A percentile compares a stretch with the other conserved stretches of the same genome.
Conservation (phyloP, 441 rosid species). For the Bruguiera hainesii region DNA sequence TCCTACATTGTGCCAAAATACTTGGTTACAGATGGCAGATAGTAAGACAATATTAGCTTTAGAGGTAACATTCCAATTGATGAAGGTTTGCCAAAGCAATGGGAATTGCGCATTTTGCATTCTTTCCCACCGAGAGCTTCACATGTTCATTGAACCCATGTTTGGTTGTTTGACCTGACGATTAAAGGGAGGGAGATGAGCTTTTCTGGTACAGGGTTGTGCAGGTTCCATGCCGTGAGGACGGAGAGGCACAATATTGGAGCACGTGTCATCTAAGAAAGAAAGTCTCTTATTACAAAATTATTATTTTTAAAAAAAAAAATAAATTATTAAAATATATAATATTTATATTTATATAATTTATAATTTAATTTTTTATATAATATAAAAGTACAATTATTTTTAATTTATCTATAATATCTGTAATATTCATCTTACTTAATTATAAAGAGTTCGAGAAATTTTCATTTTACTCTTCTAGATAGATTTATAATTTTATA, state of each 20-base stretch:
- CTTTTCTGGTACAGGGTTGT: conserved; percentile 25
- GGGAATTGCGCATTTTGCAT: neutral
- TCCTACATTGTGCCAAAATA: neutral
- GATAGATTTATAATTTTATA: too few relatives aligned
- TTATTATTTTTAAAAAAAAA: too few relatives aligned
- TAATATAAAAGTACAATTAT: too few relatives aligned
- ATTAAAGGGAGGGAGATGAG: conserved; percentile 3
- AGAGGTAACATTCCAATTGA: conserved; percentile 1
- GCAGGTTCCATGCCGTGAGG: conserved; percentile 22
- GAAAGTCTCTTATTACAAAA: too few relatives aligned
- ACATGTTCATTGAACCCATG: conserved; percentile 34
- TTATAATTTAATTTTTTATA: too few relatives aligned
- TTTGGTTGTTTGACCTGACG: conserved; percentile 21
- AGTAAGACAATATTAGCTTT: neutral
- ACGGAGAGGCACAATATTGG: conserved; percentile 35
- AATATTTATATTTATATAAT: too few relatives aligned
- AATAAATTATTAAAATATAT: too few relatives aligned
- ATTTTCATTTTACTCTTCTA: too few relatives aligned
- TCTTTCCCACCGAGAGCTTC: conserved; percentile 7
- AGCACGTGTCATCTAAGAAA: conserved; percentile 15
- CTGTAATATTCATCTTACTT: neutral
- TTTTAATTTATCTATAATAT: too few relatives aligned
- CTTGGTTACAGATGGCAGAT: conserved; percentile 7
- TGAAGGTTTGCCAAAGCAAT: too few relatives aligned
- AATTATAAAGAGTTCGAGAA: too few relatives aligned